These are phyloP conservation scores for Gleditsia sinensis DNA, from an alignment of 306 rosid species.

Conservation along the genomic window DNA sequence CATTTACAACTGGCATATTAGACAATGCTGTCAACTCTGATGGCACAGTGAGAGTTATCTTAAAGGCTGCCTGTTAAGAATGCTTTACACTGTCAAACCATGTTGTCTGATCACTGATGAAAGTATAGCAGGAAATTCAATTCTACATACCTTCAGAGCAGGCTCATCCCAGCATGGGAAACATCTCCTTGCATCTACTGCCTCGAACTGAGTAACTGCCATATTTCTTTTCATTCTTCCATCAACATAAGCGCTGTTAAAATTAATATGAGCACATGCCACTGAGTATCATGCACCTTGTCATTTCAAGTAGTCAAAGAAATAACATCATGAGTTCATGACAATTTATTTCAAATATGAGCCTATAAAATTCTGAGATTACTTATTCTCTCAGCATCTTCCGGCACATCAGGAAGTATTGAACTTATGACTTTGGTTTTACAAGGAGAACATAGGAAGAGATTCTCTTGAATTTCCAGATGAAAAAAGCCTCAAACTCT, in stretches of 20 bases:
- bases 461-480: neutral
- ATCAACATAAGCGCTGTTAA: constrained; percentile 52
- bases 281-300: neutral
- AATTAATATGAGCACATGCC: neutral
- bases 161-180: constrained; percentile 88
- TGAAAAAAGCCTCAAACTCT: neutral
- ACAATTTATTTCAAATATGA: neutral
- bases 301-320: neutral
- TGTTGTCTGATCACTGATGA: neutral
- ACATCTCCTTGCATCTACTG: constrained; percentile 66
- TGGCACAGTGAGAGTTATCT: constrained; percentile 56
- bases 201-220: constrained; percentile 70
- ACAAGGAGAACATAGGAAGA: neutral
- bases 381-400: neutral
- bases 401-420: neutral
- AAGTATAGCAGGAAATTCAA: neutral
- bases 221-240: constrained; percentile 61
- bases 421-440: neutral
- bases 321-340: neutral
- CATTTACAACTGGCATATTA: constrained; percentile 60
- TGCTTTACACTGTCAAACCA: constrained; percentile 4
- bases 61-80: constrained; percentile 63
- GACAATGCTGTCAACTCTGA: constrained; percentile 62
- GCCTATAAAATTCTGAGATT: neutral
- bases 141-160: constrained; percentile 51